Base-by-base conservation (phyloP, 306 rosid species). In the Mimosa bimucronata region DNA sequence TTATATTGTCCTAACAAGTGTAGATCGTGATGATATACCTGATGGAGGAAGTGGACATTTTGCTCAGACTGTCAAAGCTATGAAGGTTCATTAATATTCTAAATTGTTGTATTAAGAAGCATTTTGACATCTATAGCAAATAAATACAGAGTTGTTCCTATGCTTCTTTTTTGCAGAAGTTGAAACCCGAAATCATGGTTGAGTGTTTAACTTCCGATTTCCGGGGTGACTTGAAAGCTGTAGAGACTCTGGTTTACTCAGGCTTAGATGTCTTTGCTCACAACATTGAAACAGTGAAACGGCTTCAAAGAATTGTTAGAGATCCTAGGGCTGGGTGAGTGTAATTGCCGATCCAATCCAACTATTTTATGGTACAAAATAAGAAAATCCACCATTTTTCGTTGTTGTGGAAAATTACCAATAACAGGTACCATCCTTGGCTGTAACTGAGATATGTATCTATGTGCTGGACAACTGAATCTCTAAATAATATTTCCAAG, bases 11-110 rank as follows among this genome's bases (percentile, higher is more conserved):
- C 83, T 93, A 46, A 93, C 97, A 21, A 95, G 98, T 78, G 98
- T 95, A 44, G 98, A 95, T 79, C 98, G 98, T 65, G 98, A 95
- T 84, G 98, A 95, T 88, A 57, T 95, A 64, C 92, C 97, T n/a
- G 98, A 95, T 76, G 98, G 98, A 77, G 98, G 98, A 83, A 95
- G 98, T 82, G 94, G 91, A 9, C 98, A 95, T 84, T 95, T 92
- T 88, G 97, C 98, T 69, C 86, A 89, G 79, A 95, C 98, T 7
- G 98, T 92, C 67, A 85, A 86, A 85, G 91, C 98, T 66, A 86
- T 92, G 92, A 95, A 95, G 98, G 98, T 89, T 72, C 66, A 45
- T 48, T 75, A 76, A 38, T 64, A 64, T 79, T 37, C 76, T 76
- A 31, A 23, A 37, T 6, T 48, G 44, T 84, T 70, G 21, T 74